phyloP scores from a whole-genome alignment of 2,329 filamentous ascomycete genomes.

The Verticillium dahliae region DNA sequence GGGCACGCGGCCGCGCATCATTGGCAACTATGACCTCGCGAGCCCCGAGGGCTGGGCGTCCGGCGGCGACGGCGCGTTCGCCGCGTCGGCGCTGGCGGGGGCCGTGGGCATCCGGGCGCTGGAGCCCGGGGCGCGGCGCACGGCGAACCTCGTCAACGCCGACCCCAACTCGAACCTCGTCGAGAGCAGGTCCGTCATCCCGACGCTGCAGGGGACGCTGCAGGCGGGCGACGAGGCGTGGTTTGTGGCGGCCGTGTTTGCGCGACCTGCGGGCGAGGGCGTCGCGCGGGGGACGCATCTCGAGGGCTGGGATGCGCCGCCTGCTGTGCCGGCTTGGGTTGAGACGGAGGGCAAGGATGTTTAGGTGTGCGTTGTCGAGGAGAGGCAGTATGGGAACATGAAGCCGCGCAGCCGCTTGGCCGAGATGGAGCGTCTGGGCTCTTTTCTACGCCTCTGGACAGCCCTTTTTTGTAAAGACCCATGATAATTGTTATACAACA shows the following conservation, averaged over 20 bases:
- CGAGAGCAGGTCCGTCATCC: conserved; percentile 65
- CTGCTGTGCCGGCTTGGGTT: conserved; percentile 55
- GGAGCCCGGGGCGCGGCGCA: conserved; percentile 41
- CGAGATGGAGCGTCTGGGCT: too few species aligned
- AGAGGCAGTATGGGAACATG: too few species aligned
- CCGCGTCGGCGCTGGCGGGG: conserved; percentile 35
- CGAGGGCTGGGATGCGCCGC: conserved; percentile 53
- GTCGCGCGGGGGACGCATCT: conserved; percentile 48
- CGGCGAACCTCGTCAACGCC: conserved; percentile 63
- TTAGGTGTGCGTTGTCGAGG: not conserved
- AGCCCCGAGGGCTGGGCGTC: conserved; percentile 45
- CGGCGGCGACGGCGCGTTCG: conserved; percentile 48
- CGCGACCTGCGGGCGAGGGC: conserved; percentile 51
- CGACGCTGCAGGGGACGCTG: conserved; percentile 59
- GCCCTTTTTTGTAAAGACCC: too few species aligned
- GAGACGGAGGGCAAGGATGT: conserved; percentile 36
- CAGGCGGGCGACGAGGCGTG: conserved; percentile 50
- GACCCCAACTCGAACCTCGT: conserved; percentile 76
- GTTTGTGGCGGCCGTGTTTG: conserved; percentile 68
- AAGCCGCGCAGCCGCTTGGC: too few species aligned
- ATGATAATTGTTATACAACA: too few species aligned
- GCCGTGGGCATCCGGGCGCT: conserved; percentile 51
- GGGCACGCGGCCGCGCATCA: conserved; percentile 47
- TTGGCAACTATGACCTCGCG: conserved; percentile 53
- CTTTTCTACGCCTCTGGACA: too few species aligned